Evolutionary conservation across 2,329 filamentous ascomycete species (phyloP).

Genomic region (Colletotrichum sp.): DNA sequence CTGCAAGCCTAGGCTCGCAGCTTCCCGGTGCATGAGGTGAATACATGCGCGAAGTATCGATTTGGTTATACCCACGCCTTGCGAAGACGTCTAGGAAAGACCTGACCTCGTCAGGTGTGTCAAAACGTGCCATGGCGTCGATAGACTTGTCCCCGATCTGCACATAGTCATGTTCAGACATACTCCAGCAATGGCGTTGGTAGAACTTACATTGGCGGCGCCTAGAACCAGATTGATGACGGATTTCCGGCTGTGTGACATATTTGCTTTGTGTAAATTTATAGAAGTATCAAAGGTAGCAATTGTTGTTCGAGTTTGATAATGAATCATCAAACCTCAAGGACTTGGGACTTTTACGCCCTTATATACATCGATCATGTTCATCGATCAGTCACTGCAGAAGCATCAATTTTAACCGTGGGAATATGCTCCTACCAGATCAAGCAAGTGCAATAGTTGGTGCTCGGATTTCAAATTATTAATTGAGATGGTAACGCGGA

Average conservation of each 20-base stretch:
- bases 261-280: background rate
- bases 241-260: background rate
- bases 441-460: background rate
- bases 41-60: conserved; percentile 40
- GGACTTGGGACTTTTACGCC: background rate
- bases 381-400: background rate
- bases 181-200: background rate
- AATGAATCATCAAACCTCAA: background rate
- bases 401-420: background rate
- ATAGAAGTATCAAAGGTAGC: background rate
- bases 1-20: conserved; percentile 35
- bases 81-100: conserved; percentile 26
- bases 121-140: conserved; percentile 10
- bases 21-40: conserved; percentile 26
- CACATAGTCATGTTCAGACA: background rate
- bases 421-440: background rate
- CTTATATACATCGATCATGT: background rate
- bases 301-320: background rate
- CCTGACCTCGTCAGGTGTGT: conserved; percentile 28
- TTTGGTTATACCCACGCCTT: conserved; percentile 28
- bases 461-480: background rate
- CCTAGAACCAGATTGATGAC: background rate
- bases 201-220: background rate
- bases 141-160: conserved; percentile 19
- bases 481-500: background rate